Evolutionary conservation across 108 stramenopile genomes (phyloP), one percentile per base, ranked within the genome.

Genomic region (Skeletonema menzelii): DNA sequence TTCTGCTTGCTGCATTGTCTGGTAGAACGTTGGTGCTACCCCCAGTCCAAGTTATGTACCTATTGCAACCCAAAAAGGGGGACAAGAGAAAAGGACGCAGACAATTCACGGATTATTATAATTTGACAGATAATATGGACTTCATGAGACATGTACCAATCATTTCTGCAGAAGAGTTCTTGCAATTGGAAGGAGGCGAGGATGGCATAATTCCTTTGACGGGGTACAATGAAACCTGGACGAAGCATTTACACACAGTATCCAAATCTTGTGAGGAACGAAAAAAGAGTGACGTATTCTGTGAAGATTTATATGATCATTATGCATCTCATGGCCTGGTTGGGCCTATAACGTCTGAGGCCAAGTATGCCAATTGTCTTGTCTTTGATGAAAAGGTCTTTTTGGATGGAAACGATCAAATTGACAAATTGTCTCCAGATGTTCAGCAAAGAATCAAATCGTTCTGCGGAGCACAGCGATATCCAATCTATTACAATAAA

Each of bases 21-120:
- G 92, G 91, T 11, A 74, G 96, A 26, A 89, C 86, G 1, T 58
- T 97, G n/a, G 90, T 97, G 1, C 55, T 96, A 20, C 95, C 95
- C 27, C 93, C 95, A 22, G 85, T 84, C 37, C 69, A 84, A 13
- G 83, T 84, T 0, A 76, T 93, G 60, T 96, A 96, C 63, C 34
- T 93, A 26, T 63, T 95, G 46, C 80, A 84, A 56, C 72, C 72
- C 30, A 73, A 77, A n/a, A 73, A 65, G 37, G 81, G 78, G 26
- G 69, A 79, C 44, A 77, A 76, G 12, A 59, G 76, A 47, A 63
- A 60, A 10, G 82, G 83, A 56, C 77, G 82, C 1, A 63, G 68
- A 26, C 86, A 83, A 49, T 77, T 61, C 22, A 53, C 49, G 24
- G 70, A 81, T 53, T 57, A 83, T 13, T 70, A 62, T 49, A 78